Evolutionary conservation across 371 early-diverging fungal species (phyloP), one percentile per base, ranked within the genome.

Genomic region (Dichotomocladium elegans): DNA sequence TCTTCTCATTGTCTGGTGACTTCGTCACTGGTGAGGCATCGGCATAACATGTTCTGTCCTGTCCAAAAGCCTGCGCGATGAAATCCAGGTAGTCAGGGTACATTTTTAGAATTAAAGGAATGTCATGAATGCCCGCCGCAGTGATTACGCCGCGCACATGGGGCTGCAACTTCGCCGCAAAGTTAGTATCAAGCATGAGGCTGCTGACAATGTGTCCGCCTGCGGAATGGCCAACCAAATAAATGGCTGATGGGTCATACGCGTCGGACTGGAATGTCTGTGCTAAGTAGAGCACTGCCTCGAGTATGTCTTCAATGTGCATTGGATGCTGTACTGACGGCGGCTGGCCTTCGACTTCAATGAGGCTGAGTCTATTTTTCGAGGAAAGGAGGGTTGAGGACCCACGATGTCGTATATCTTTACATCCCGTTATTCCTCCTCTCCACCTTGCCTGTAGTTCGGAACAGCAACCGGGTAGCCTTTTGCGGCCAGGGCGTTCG

Each of bases 91-190:
- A 92, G 8, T 60, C 54, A 1, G 92, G 90, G 51, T 77, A 88
- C n/a, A 56, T 66, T 33, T 64, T 59, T 22, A 89, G 53, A 19
- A 92, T 62, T 4, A 67, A 51, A 8, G 83, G 82, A 17, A 91
- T 73, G 49, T 91, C 83, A 64, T 90, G 92, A 55, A 94, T 90
- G 3, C 93, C 94, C 50, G 88, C 88, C 0, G 90, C 80, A 4
- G 89, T 89, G 28, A 90, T 26, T 19, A 89, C 63, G 4, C 72
- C 79, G 3, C 48, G 45, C 6, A 64, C 28, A 2, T 29, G 22
- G 4, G 52, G 19, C 21, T 19, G 30, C 3, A 24, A 9, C 17
- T 29, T 29, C 4, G 17, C 21, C 12, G 33, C 44, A 35, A 60
- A 77, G 22, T 51, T 21, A n/a, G 77, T 78, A 14, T 76, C 63